These are phyloP conservation scores for Emericellopsis terricola DNA, from an alignment of 495 filamentous ascomycete species.

Conservation along the genomic window DNA sequence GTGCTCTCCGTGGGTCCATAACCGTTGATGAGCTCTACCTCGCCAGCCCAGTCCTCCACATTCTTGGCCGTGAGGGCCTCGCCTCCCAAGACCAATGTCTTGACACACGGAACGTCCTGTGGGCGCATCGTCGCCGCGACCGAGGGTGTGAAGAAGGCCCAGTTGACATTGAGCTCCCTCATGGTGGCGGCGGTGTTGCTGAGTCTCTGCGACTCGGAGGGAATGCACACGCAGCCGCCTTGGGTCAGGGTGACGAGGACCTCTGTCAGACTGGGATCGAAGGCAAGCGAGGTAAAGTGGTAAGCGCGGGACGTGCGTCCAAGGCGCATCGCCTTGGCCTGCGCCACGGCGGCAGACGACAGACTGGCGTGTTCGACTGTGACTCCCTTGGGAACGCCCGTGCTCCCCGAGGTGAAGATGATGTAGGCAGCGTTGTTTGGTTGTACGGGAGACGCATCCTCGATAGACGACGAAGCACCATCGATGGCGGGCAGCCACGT, in stretches of 20 bases:
- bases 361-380: not conserved
- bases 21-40: not conserved
- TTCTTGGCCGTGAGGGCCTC: not conserved
- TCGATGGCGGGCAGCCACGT: not conserved
- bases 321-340: not conserved
- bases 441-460: not conserved
- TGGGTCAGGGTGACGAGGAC: slow-evolving; percentile 43
- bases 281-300: slow-evolving; percentile 51
- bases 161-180: slow-evolving; percentile 26
- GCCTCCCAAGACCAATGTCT: slow-evolving; percentile 10
- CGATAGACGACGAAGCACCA: too few relatives aligned
- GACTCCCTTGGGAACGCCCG: slow-evolving; percentile 1
- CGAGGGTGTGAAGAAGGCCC: slow-evolving; percentile 27
- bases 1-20: not conserved
- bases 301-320: slow-evolving; percentile 22
- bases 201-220: slow-evolving; percentile 19
- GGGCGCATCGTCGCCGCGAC: slow-evolving; percentile 24
- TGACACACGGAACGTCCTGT: slow-evolving; percentile 14
- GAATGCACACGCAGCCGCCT: slow-evolving; percentile 32
- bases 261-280: slow-evolving; percentile 48
- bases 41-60: not conserved
- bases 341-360: not conserved
- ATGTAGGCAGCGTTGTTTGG: not conserved
- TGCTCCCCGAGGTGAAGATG: not conserved
- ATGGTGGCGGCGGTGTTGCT: slow-evolving; percentile 19